Percentiles rank a stretch among this genome's conserved stretches.
These are phyloP conservation scores for Mimosa bimucronata DNA, from an alignment of 306 rosid species.

Conservation along the genomic window DNA sequence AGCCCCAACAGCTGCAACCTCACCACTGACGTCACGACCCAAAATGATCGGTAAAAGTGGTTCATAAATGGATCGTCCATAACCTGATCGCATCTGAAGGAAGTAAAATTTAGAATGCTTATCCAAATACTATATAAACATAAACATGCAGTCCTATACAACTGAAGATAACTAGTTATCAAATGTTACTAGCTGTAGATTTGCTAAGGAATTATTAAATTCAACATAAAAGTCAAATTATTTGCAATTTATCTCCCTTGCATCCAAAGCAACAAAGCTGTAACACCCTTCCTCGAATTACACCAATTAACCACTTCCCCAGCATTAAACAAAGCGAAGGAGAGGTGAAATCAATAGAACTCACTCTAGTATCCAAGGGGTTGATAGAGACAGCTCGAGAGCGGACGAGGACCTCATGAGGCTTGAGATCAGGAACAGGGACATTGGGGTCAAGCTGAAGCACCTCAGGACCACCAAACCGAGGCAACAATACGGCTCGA, in stretches of 20 bases:
- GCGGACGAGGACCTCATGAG: constrained; percentile 26
- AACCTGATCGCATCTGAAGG: constrained; percentile 87
- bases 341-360: constrained; percentile 28
- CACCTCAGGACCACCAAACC: constrained; percentile 24
- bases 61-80: constrained; percentile 84
- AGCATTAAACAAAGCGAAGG: background rate
- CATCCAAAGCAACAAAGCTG: background rate
- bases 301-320: background rate
- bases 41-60: constrained; percentile 77
- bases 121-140: background rate
- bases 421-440: constrained; percentile 15
- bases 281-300: background rate
- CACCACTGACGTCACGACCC: constrained; percentile 97
- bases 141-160: background rate
- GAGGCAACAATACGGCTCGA: constrained; percentile 15
- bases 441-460: background rate
- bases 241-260: no score
- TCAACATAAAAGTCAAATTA: no score
- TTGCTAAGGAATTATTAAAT: background rate
- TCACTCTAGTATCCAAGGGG: constrained; percentile 83
- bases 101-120: constrained; percentile 2
- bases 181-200: background rate
- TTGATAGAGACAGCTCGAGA: constrained; percentile 86
- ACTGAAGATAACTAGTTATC: background rate
- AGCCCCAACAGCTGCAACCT: constrained; percentile 81